Percentiles rank a stretch among this genome's conserved stretches.
These are phyloP conservation scores for Colletotrichum sp. DNA, from an alignment of 2,329 filamentous ascomycete genomes.

Conservation along the genomic window DNA sequence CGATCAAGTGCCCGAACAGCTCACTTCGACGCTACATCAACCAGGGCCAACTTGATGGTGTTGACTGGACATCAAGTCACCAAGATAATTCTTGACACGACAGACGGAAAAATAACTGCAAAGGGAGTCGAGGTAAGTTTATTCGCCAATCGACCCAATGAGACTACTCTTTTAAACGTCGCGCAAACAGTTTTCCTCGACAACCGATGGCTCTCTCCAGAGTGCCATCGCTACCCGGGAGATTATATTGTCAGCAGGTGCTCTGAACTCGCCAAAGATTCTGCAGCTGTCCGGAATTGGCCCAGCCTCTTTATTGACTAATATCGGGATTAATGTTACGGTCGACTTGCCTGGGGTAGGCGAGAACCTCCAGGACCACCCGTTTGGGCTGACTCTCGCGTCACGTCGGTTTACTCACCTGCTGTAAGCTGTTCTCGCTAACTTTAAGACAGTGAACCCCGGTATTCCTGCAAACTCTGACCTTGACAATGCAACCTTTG, in stretches of 20 bases:
- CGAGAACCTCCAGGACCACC: constrained; percentile 16
- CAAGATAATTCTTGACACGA: constrained; percentile 22
- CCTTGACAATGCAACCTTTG: constrained; percentile 36
- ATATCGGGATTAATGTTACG: constrained; percentile 35
- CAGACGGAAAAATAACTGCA: constrained; percentile 14
- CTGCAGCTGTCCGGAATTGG: constrained; percentile 57
- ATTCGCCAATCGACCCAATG: background rate
- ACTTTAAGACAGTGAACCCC: background rate
- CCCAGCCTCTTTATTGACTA: constrained; percentile 34
- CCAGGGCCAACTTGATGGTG: constrained; percentile 10
- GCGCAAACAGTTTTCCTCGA: background rate
- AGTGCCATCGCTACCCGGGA: constrained; percentile 31
- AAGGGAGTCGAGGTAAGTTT: constrained; percentile 25
- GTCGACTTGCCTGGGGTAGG: constrained; percentile 5
- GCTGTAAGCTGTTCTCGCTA: background rate
- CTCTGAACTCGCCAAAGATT: constrained; percentile 45
- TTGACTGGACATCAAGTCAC: constrained; percentile 22
- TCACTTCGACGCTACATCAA: background rate
- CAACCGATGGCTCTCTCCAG: background rate
- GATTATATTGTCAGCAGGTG: constrained; percentile 45
- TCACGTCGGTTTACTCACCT: background rate
- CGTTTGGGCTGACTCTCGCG: background rate
- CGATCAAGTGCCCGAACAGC: constrained; percentile 5
- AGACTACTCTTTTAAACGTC: background rate
- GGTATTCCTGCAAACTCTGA: constrained; percentile 11